Evolutionary conservation across 2,329 filamentous ascomycete genomes (phyloP), one percentile per base, ranked within the genome.

Genomic region (Aureobasidium vineae): DNA sequence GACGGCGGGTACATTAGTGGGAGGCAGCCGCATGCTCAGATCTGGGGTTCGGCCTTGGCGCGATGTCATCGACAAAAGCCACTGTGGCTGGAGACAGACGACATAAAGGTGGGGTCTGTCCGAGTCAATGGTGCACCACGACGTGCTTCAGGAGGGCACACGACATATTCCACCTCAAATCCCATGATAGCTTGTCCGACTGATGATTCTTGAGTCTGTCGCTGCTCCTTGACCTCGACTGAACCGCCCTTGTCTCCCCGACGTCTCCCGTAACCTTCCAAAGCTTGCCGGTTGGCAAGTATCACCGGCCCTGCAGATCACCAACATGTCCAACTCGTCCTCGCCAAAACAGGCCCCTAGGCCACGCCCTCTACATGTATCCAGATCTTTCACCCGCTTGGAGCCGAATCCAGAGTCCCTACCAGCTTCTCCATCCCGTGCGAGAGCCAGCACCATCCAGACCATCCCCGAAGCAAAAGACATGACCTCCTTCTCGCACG

Each of bases 331-430:
- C 41, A 59, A 54, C 21, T 56, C 50, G 26, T 45, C 47, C 11
- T 54, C 49, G 1, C 23, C 63, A 28, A 56, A 21, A 43, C 47
- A 57, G 23, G 26, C 28, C 31, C 36, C 57, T 1, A 31, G 66
- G 26, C 66, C 66, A 26, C 57, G 60, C 4, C 45, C 66, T 26
- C 52, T 67, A 3, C 66, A 67, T 41, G 28, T 57, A 13, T 64
- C 66, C 28, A 38, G 78, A 53, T 83, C 81, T 38, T 84, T 84
- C 72, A 81, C 79, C 6, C 80, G 82, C 28, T 77, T 84, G 52
- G 81, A 83, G 53, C 73, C 72, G 15, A 64, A 54, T 21, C 74
- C 79, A 7, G 71, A 76, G 19, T 72, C 74, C 38, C 65, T 69
- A 10, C 68, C 69, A n/a, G 26, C 63, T 5, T 68, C 67, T 6